Evolutionary conservation across 441 rosid genomes (phyloP).

Genomic region (Sinapis alba): DNA sequence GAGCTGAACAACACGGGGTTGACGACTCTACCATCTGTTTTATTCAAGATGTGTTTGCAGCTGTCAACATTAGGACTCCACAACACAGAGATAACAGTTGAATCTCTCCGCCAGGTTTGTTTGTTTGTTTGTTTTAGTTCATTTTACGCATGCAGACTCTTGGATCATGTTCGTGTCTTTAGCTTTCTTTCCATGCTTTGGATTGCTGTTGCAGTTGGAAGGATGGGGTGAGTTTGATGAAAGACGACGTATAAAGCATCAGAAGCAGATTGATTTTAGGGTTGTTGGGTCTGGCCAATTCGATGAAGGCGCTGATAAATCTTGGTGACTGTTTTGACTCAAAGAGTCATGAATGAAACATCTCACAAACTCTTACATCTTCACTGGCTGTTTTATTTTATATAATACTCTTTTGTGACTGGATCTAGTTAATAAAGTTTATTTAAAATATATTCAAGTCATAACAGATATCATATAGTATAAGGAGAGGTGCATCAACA

Average conservation of each 20-base stretch:
- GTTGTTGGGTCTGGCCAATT: slow-evolving; percentile 66
- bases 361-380: background rate
- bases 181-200: background rate
- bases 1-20: slow-evolving; percentile 71
- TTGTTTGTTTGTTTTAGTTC: slow-evolving; percentile 3
- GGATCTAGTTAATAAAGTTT: background rate
- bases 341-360: background rate
- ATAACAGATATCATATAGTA: background rate
- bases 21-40: slow-evolving; percentile 54
- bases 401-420: background rate
- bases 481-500: background rate
- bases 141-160: background rate
- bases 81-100: slow-evolving; percentile 81
- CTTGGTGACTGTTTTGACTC: slow-evolving; percentile 41
- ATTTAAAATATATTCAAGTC: background rate
- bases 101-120: slow-evolving; percentile 71
- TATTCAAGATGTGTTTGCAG: slow-evolving; percentile 69
- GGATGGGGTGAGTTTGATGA: slow-evolving; percentile 82
- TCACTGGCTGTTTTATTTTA: background rate
- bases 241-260: slow-evolving; percentile 74
- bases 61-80: slow-evolving; percentile 78
- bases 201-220: slow-evolving; percentile 47
- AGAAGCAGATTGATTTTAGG: slow-evolving; percentile 85
- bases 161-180: background rate
- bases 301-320: slow-evolving; percentile 92